phyloP scores from a whole-genome alignment of 192 early-diverging fungal species.

The Backusella circina region DNA sequence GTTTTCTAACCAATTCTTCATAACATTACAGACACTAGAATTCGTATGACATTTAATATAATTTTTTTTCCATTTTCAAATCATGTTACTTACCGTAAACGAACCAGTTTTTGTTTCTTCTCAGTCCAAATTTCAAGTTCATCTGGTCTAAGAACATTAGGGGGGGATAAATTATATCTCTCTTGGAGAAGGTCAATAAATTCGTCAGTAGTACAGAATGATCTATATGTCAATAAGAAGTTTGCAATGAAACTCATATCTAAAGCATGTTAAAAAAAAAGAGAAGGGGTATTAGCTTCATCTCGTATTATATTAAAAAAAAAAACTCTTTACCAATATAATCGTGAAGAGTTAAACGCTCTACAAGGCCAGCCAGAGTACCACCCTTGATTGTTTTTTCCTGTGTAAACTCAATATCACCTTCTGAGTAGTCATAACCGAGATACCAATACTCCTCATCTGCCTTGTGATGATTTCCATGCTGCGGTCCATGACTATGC shows the following conservation, averaged over 20 bases:
- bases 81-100: conserved; percentile 51
- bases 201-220: conserved; percentile 80
- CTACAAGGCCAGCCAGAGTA: conserved; percentile 79
- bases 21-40: conserved; percentile 84
- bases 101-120: conserved; percentile 84
- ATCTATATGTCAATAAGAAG: conserved; percentile 94
- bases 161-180: conserved; percentile 79
- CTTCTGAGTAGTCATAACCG: conserved; percentile 71
- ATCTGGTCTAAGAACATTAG: conserved; percentile 55
- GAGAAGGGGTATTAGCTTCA: neutral
- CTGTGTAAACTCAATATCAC: conserved; percentile 79
- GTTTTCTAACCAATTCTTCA: conserved; percentile 95
- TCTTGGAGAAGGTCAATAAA: conserved; percentile 74
- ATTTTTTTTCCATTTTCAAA: neutral
- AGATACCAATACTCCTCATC: conserved; percentile 73
- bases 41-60: neutral
- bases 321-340: conserved; percentile 18
- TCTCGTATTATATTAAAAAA: neutral
- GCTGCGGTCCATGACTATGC: neutral
- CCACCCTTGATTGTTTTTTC: conserved; percentile 89
- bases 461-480: neutral
- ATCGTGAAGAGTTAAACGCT: conserved; percentile 90
- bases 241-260: conserved; percentile 83
- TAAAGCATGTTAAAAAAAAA: neutral
- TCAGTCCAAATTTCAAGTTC: conserved; percentile 83